These are phyloP conservation scores for Sodiomyces alkalinus DNA, from an alignment of 2,329 filamentous ascomycete genomes.

Conservation along the genomic window DNA sequence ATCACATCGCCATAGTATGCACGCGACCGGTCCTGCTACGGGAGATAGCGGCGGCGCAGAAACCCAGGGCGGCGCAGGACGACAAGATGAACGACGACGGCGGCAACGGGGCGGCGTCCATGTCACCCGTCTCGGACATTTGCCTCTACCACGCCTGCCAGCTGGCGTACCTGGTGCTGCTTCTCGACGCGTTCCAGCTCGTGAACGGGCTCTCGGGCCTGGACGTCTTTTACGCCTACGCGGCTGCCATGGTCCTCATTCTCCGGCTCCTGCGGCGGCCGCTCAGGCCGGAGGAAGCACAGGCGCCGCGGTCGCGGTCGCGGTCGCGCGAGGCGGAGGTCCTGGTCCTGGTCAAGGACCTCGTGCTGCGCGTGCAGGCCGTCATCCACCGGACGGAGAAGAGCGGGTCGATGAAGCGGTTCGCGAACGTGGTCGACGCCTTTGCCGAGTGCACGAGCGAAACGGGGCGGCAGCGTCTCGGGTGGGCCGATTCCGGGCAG, in stretches of 20 bases:
- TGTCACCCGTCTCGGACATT: conserved; percentile 7
- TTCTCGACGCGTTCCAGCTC: conserved; percentile 16
- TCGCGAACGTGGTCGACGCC: conserved; percentile 12
- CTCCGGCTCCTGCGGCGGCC: conserved; percentile 9
- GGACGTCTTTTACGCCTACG: conserved; percentile 20
- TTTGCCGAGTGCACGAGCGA: conserved; percentile 11
- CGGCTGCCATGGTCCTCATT: conserved; percentile 16
- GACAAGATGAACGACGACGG: no score
- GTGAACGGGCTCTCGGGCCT: conserved; percentile 18
- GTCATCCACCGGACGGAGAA: conserved; percentile 13
- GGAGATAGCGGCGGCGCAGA: conserved; percentile 7
- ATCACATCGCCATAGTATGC: conserved; percentile 17
- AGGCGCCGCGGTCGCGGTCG: conserved; percentile 5
- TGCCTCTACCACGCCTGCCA: conserved; percentile 17
- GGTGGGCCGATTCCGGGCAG: not conserved
- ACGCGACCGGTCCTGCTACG: conserved; percentile 15
- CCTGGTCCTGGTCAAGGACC: conserved; percentile 6
- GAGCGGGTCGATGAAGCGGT: conserved; percentile 14
- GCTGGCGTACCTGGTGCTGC: conserved; percentile 14
- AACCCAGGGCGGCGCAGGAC: not conserved
- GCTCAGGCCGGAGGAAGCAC: conserved; percentile 4
- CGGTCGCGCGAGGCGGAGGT: conserved; percentile 7
- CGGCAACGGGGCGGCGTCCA: not conserved
- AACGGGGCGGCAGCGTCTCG: not conserved
- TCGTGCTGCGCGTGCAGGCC: conserved; percentile 6